These are phyloP conservation scores for Clavispora carvajalis DNA, from an alignment of 805 yeast genomes.

Conservation along the genomic window DNA sequence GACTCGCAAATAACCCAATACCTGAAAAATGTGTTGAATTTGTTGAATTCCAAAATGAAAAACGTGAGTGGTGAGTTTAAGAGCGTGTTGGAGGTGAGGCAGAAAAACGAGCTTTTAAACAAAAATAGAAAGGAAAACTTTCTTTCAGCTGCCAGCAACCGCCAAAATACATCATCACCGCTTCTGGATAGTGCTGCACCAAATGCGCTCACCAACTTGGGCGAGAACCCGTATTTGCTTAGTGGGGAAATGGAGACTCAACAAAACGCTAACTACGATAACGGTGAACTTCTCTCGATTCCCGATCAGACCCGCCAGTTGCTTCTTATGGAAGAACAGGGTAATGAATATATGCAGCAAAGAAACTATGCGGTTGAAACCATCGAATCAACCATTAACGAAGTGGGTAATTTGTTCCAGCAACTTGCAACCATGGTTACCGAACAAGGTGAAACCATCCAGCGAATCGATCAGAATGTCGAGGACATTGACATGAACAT, in stretches of 20 bases:
- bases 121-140: constrained; percentile 82
- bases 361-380: constrained; percentile 91
- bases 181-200: constrained; percentile 7
- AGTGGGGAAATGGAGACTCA: constrained; percentile 14
- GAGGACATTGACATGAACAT: constrained; percentile 90
- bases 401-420: constrained; percentile 89
- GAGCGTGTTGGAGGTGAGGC: constrained; percentile 82
- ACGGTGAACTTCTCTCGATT: constrained; percentile 53
- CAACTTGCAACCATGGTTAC: constrained; percentile 97
- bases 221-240: constrained; percentile 37
- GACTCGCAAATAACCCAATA: constrained; percentile 68
- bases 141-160: constrained; percentile 45
- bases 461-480: constrained; percentile 90
- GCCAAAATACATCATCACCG: constrained; percentile 27
- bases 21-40: constrained; percentile 79
- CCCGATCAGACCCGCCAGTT: constrained; percentile 82
- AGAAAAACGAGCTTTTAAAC: constrained; percentile 73
- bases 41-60: constrained; percentile 84
- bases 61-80: constrained; percentile 91
- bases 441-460: constrained; percentile 95
- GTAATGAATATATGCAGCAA: constrained; percentile 67
- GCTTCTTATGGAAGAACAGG: constrained; percentile 79
- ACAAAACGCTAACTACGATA: constrained; percentile 17
- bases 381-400: constrained; percentile 94
- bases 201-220: constrained; percentile 16